phyloP scores from a whole-genome alignment of 345 rosid species.

The Aethionema arabicum region DNA sequence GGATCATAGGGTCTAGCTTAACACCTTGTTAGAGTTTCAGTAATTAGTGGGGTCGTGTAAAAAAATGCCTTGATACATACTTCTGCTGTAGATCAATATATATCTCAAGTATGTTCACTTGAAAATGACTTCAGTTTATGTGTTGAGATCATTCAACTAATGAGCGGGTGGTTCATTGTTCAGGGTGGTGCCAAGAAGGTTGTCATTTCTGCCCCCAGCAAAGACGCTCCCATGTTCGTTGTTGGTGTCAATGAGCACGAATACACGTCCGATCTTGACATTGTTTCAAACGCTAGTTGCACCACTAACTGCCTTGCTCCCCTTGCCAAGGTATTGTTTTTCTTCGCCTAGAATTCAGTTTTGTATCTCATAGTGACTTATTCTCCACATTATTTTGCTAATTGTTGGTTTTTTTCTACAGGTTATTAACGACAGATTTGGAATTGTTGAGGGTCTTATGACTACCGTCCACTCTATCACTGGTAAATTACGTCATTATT shows the following conservation, averaged over 20 bases:
- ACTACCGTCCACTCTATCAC: slow-evolving; percentile 87
- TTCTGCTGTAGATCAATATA: no score
- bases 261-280: slow-evolving; percentile 67
- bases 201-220: slow-evolving; percentile 87
- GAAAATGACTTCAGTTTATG: not conserved
- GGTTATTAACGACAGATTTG: slow-evolving; percentile 85
- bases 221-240: slow-evolving; percentile 97
- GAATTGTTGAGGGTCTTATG: slow-evolving; percentile 97
- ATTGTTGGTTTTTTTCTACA: slow-evolving; percentile 20
- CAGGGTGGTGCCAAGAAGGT: slow-evolving; percentile 99
- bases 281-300: slow-evolving; percentile 96
- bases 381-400: not conserved
- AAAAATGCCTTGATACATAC: no score
- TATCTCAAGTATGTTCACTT: not conserved
- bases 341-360: not conserved
- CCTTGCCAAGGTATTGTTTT: slow-evolving; percentile 66
- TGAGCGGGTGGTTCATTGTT: slow-evolving; percentile 4
- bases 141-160: not conserved
- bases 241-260: slow-evolving; percentile 90
- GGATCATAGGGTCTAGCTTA: not conserved
- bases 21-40: no score
- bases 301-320: slow-evolving; percentile 98
- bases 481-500: slow-evolving; percentile 38
- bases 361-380: not conserved
- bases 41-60: no score